Base-by-base conservation (phyloP, 805 yeast species). In the Ogataea haglerorum region DNA sequence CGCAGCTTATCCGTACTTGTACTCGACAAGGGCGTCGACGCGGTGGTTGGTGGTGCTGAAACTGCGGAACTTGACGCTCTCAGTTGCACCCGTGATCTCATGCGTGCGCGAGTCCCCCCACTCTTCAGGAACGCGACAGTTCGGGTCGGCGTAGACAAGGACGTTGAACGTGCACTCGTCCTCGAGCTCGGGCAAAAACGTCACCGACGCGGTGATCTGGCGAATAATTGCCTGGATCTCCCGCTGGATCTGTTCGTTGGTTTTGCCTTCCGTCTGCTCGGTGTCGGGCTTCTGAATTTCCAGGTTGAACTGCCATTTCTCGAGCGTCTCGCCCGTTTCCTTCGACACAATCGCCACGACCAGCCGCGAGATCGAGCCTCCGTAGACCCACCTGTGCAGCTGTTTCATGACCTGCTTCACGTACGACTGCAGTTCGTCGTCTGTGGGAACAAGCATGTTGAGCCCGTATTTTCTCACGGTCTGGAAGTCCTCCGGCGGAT, bases 161-260 rank as follows among this genome's bases (percentile, higher is more conserved):
- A 90, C 91, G 54, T 85, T 88, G 61, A 90, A 88, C 0, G 96
- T 85, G 54, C 82, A 78, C 10, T 71, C 78, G 12, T 54, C 60
- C 9, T 76, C 77, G 21, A 90, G 64, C 17, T 82, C 73, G 0
- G 98, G 98, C 29, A 90, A 69, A 57, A 89, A 88, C 0, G 96
- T 78, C 2, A 85, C 86, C 30, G 93, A 81, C 0, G 95, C 87
- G 0, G 95, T 87, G 37, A 90, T 85, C 52, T 90, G 97, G 38
- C 96, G 75, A 28, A 90, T 79, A 5, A 90, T 80, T 0, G 88
- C 78, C 59, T 86, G 91, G n/a, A 89, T 86, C 49, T 88, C 93
- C 37, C 64, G 68, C 49, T 84, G 90, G 3, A 82, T 75, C 23
- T 73, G 75, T 3, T 71, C 76, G 23, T 54, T 65, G 17, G 65